Conservation (phyloP, 306 rosid species). For the Neltuma alba region DNA sequence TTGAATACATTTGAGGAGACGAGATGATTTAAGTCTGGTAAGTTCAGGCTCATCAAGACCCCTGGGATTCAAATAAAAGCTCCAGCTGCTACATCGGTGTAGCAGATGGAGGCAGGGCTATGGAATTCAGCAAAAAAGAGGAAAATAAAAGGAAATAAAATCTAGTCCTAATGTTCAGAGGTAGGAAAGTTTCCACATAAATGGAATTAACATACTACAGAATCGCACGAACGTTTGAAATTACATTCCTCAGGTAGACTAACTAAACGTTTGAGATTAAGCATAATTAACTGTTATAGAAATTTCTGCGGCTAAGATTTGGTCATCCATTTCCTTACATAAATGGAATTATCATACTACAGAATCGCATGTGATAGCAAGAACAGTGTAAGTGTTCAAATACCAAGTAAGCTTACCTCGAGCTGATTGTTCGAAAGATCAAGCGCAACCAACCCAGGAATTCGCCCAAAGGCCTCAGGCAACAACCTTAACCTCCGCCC, state of each 20-base stretch:
- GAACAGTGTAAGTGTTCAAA: background rate
- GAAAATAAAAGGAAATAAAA: background rate
- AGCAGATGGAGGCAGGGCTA: background rate
- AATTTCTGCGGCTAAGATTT: background rate
- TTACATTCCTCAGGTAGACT: background rate
- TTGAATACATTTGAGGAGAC: too few relatives aligned
- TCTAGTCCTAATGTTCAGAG: background rate
- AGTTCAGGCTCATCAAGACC: too few relatives aligned
- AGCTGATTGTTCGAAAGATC: slow-evolving; percentile 73
- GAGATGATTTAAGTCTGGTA: too few relatives aligned
- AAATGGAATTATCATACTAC: background rate
- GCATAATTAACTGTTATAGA: background rate
- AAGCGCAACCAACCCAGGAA: slow-evolving; percentile 62
- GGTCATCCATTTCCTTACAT: background rate
- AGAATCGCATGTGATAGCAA: background rate
- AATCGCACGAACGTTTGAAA: background rate
- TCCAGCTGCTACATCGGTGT: too few relatives aligned
- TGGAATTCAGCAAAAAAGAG: background rate
- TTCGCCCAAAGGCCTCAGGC: slow-evolving; percentile 74
- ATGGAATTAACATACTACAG: background rate
- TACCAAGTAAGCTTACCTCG: slow-evolving; percentile 43
- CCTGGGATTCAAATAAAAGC: too few relatives aligned
- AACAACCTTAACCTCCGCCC: slow-evolving; percentile 53
- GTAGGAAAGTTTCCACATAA: background rate
- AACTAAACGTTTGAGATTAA: background rate